Percentiles rank a stretch among this genome's conserved stretches.
Conservation (phyloP, 2,329 filamentous ascomycete genomes). For the Chrysoporthe austroafricana region DNA sequence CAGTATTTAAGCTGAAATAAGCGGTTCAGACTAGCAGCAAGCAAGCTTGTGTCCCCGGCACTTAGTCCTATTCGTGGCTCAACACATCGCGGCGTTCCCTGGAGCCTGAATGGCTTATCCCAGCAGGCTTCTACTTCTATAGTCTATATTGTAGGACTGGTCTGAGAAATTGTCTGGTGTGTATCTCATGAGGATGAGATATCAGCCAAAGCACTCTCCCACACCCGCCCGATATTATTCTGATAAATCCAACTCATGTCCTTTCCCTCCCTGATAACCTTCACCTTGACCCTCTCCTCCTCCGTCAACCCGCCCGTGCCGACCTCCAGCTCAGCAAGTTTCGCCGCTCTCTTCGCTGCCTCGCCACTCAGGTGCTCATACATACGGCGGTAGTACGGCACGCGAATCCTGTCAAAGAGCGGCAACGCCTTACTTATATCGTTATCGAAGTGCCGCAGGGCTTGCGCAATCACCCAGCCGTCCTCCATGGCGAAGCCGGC, state of each 20-base stretch:
- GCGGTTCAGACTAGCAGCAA: too few species aligned
- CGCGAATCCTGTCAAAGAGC: slow-evolving; percentile 36
- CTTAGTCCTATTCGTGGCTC: too few species aligned
- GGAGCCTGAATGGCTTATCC: too few species aligned
- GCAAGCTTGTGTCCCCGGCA: too few species aligned
- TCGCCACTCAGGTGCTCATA: slow-evolving; percentile 29
- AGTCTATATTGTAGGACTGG: background rate
- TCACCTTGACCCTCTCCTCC: slow-evolving; percentile 28
- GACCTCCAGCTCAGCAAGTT: slow-evolving; percentile 25
- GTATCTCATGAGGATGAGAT: background rate
- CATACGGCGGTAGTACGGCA: slow-evolving; percentile 39
- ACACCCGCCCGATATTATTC: slow-evolving; percentile 30
- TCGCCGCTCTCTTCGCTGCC: slow-evolving; percentile 19
- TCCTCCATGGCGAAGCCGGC: slow-evolving; percentile 44
- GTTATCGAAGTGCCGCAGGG: slow-evolving; percentile 34
- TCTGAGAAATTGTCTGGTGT: background rate
- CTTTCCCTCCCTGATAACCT: slow-evolving; percentile 27
- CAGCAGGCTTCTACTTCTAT: background rate
- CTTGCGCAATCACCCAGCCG: slow-evolving; percentile 36
- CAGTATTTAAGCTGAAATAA: too few species aligned
- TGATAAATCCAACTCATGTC: slow-evolving; percentile 31
- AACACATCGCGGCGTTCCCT: too few species aligned
- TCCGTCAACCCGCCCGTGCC: slow-evolving; percentile 19
- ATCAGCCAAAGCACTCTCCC: slow-evolving; percentile 18
- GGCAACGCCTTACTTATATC: slow-evolving; percentile 33